Percentiles rank a stretch among this genome's conserved stretches.
These are phyloP conservation scores for Wickerhamiella alocasiicola DNA, from an alignment of 805 yeast genomes.

Conservation along the genomic window DNA sequence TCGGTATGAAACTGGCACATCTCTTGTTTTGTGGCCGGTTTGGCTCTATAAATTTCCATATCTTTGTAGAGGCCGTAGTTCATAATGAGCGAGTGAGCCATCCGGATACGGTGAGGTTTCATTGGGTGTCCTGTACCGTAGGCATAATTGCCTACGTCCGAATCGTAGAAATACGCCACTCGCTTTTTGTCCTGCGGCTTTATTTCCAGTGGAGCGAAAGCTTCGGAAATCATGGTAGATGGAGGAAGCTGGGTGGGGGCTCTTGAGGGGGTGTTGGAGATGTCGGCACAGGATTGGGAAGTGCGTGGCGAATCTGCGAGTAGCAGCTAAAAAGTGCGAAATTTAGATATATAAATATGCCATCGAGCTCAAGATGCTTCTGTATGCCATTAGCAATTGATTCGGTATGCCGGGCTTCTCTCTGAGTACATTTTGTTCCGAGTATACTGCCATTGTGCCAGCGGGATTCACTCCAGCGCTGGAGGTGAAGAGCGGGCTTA, in stretches of 20 bases:
- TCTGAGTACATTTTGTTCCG: too few relatives aligned
- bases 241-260: not conserved
- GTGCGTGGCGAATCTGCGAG: too few relatives aligned
- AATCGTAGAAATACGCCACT: slow-evolving; percentile 69
- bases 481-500: too few relatives aligned
- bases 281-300: too few relatives aligned
- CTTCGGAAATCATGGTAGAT: slow-evolving; percentile 26
- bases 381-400: not conserved
- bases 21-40: slow-evolving; percentile 95
- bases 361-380: too few relatives aligned
- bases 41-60: slow-evolving; percentile 95
- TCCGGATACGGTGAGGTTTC: slow-evolving; percentile 98
- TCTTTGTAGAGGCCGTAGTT: slow-evolving; percentile 91
- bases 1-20: slow-evolving; percentile 98
- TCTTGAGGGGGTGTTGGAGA: not conserved
- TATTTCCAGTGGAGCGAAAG: slow-evolving; percentile 51
- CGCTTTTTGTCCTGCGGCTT: slow-evolving; percentile 43
- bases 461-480: too few relatives aligned
- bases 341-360: too few relatives aligned
- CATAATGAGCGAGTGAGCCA: slow-evolving; percentile 96
- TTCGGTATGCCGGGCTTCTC: too few relatives aligned
- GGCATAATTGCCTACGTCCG: slow-evolving; percentile 95
- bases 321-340: not conserved
- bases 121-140: slow-evolving; percentile 98
- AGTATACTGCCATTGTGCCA: too few relatives aligned